Percentiles rank a stretch among this genome's conserved stretches.
Conservation (phyloP, 2,329 filamentous ascomycete genomes). For the Fusarium subglutinans region DNA sequence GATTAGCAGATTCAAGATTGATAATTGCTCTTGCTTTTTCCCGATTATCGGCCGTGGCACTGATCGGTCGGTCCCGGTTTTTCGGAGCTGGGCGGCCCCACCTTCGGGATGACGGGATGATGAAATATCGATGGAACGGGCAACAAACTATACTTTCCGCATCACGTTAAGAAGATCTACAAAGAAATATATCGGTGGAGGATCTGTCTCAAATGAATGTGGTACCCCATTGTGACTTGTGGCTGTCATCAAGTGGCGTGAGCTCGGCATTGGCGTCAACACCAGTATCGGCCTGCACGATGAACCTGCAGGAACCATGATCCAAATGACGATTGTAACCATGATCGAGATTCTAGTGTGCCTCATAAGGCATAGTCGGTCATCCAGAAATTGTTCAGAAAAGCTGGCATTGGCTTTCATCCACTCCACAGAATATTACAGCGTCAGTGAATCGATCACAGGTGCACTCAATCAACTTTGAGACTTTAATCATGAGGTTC, state of each 20-base stretch:
- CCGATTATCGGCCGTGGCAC: neutral
- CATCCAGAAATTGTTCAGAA: neutral
- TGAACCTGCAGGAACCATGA: constrained; percentile 11
- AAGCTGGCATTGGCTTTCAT: neutral
- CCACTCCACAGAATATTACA: neutral
- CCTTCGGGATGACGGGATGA: neutral
- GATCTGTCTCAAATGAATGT: neutral
- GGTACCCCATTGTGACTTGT: neutral
- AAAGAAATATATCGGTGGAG: neutral
- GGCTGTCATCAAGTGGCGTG: neutral
- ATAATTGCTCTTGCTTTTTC: neutral
- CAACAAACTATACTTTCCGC: neutral
- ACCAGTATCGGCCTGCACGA: neutral
- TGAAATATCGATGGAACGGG: neutral
- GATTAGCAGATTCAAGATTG: neutral
- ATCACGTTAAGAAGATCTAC: neutral
- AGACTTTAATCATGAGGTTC: neutral
- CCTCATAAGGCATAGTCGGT: neutral
- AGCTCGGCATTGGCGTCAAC: neutral
- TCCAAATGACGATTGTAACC: neutral
- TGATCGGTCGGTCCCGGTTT: constrained; percentile 4
- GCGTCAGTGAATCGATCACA: neutral
- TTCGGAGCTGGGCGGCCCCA: constrained; percentile 1
- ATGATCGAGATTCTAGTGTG: neutral
- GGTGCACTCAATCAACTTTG: neutral